Percentiles rank a stretch among this genome's conserved stretches.
Evolutionary conservation across 257 asterid species (phyloP).

Genomic region (Nicotiana tabacum): DNA sequence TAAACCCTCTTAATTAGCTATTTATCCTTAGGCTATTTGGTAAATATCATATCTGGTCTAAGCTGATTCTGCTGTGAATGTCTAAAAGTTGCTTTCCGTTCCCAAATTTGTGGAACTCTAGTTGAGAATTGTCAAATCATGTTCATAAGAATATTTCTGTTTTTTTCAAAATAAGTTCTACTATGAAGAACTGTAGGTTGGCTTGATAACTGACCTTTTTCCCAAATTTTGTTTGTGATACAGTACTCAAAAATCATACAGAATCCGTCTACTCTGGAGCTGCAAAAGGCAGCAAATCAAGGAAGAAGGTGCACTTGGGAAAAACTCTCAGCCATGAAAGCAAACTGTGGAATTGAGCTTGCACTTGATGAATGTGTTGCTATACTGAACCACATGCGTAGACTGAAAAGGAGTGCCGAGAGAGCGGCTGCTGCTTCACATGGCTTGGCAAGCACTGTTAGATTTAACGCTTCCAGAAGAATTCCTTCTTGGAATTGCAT

Average conservation of each 20-base stretch:
- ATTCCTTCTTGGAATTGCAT: slow-evolving; percentile 82
- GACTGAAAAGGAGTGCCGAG: slow-evolving; percentile 61
- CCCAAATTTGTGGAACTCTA: not conserved
- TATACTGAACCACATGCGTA: slow-evolving; percentile 72
- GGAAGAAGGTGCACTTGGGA: slow-evolving; percentile 87
- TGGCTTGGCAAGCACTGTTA: slow-evolving; percentile 27
- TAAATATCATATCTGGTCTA: not conserved
- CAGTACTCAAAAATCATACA: slow-evolving; percentile 75
- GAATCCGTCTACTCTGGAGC: slow-evolving; percentile 65
- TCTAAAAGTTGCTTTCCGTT: not conserved
- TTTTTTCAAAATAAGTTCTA: not conserved
- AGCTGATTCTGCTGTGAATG: not conserved
- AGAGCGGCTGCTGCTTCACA: slow-evolving; percentile 59
- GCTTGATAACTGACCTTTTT: not conserved
- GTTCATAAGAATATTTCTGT: not conserved
- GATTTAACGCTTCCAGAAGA: slow-evolving; percentile 62
- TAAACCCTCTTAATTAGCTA: not conserved
- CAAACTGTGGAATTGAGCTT: slow-evolving; percentile 75
- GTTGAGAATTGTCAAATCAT: not conserved
- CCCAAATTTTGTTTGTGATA: not conserved
- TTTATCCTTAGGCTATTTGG: not conserved
- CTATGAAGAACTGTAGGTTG: not conserved
- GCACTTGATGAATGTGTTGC: slow-evolving; percentile 75
- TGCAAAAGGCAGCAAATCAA: slow-evolving; percentile 76
- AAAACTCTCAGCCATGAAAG: slow-evolving; percentile 75